Conservation (phyloP, 371 early-diverging fungal species). For the Mortierella polycephala region DNA sequence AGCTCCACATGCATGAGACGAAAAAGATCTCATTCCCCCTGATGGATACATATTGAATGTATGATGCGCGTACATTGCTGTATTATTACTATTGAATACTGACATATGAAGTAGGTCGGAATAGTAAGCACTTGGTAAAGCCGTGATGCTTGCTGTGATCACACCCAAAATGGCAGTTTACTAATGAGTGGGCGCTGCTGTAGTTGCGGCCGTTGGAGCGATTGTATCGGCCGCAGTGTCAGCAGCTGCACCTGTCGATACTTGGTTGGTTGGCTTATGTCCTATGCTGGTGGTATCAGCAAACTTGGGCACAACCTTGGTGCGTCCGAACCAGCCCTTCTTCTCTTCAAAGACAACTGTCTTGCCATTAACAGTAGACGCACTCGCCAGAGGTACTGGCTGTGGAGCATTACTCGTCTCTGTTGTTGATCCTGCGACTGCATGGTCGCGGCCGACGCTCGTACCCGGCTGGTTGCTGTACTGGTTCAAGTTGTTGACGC, state of each 20-base stretch:
- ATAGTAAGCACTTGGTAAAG: too few species aligned
- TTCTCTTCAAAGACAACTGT: slow-evolving; percentile 26
- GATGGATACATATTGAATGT: too few species aligned
- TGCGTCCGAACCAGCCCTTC: slow-evolving; percentile 22
- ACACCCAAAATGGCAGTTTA: too few species aligned
- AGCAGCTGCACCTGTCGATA: not conserved
- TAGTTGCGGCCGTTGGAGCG: not conserved
- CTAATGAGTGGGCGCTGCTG: too few species aligned
- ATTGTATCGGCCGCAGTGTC: not conserved
- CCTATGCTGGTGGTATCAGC: not conserved
- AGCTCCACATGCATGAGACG: too few species aligned
- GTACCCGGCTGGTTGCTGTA: not conserved
- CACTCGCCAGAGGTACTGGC: not conserved
- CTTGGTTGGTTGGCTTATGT: not conserved
- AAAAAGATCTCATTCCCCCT: too few species aligned
- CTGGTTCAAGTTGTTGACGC: slow-evolving; percentile 7
- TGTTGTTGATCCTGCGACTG: not conserved
- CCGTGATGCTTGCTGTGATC: too few species aligned
- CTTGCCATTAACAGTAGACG: slow-evolving; percentile 11
- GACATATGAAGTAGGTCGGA: too few species aligned
- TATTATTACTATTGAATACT: too few species aligned
- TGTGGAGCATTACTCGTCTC: not conserved
- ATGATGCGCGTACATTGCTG: too few species aligned
- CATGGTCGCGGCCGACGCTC: not conserved
- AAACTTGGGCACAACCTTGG: slow-evolving; percentile 19